These are phyloP conservation scores for Selaginella tamariscina DNA, from an alignment of 75 land plant genomes.

Conservation along the genomic window DNA sequence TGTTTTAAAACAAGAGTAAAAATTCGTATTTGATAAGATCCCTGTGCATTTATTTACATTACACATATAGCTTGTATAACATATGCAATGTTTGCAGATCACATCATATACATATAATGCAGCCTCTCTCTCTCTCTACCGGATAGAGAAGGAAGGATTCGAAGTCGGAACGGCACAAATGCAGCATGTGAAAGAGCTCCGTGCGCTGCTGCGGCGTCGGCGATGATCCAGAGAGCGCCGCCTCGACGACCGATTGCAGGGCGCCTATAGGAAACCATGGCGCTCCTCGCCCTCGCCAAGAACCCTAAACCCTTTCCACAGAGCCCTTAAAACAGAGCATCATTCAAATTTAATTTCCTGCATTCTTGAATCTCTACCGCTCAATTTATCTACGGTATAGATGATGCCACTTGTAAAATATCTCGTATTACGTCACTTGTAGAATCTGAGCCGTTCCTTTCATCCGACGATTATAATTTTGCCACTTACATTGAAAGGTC, in stretches of 20 bases:
- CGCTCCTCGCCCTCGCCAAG: neutral
- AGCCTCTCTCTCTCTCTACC: no score
- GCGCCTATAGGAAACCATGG: slow-evolving; percentile 61
- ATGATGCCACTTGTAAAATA: no score
- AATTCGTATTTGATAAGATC: neutral
- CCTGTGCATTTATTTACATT: no score
- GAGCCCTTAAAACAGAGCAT: neutral
- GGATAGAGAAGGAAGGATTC: slow-evolving; percentile 51
- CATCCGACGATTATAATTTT: no score
- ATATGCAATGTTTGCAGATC: no score
- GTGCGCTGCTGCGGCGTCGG: slow-evolving; percentile 50
- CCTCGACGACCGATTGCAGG: slow-evolving; percentile 53
- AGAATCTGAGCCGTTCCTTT: no score
- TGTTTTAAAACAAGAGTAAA: neutral
- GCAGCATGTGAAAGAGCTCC: slow-evolving; percentile 71
- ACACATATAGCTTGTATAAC: no score
- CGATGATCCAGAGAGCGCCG: slow-evolving; percentile 46
- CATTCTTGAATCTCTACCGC: neutral
- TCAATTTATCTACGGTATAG: no score
- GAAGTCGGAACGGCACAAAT: slow-evolving; percentile 37
- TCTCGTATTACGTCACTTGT: no score
- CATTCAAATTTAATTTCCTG: no score
- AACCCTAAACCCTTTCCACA: neutral
- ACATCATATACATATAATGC: neutral
- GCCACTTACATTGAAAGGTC: no score